A percentile compares a stretch with the other conserved stretches of the same genome.
Conservation (phyloP, 2,329 filamentous ascomycete genomes). For the Grosmannia clavigera region DNA sequence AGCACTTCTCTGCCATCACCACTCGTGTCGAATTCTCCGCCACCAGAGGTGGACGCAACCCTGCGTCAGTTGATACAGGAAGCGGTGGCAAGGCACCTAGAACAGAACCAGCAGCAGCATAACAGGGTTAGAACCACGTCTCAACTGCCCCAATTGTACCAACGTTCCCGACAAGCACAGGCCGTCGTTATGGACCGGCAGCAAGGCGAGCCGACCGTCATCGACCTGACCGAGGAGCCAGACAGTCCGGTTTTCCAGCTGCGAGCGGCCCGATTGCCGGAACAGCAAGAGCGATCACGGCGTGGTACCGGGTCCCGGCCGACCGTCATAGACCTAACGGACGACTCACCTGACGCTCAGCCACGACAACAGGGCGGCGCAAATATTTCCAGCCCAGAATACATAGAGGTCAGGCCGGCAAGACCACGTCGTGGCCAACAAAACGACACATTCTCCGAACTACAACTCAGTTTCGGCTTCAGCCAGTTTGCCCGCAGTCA, state of each 20-base stretch:
- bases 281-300: slow-evolving; percentile 12
- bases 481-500: slow-evolving; percentile 1
- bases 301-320: too few relatives aligned
- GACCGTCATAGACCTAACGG: slow-evolving; percentile 28
- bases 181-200: background rate
- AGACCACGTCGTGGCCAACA: background rate
- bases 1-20: background rate
- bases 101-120: background rate
- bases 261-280: background rate
- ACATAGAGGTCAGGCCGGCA: background rate
- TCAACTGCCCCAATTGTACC: background rate
- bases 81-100: background rate
- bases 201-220: slow-evolving; percentile 22
- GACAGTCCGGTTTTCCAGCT: background rate
- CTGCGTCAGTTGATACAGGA: background rate
- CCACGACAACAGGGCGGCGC: background rate
- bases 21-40: background rate
- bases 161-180: background rate
- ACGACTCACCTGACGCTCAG: background rate
- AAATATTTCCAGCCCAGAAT: background rate
- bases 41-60: background rate
- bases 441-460: background rate
- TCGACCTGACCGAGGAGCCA: slow-evolving; percentile 34
- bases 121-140: background rate
- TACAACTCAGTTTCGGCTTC: background rate